Evolutionary conservation across 1,284 basidiomycete species (phyloP).

Genomic region (Porodaedalea pini): DNA sequence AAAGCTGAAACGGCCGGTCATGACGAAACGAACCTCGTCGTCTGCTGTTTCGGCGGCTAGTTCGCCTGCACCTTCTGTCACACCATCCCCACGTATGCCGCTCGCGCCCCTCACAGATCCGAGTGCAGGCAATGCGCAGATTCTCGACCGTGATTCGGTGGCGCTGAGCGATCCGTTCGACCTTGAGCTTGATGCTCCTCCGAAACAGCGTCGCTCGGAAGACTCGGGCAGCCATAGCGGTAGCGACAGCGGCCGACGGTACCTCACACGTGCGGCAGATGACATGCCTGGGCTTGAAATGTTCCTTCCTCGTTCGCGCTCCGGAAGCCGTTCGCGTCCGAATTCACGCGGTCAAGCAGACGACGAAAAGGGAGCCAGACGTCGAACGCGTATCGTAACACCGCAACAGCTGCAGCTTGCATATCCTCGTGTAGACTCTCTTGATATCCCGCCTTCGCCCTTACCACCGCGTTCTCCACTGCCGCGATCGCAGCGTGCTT

Average conservation of each 20-base stretch:
- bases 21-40: slow-evolving; percentile 56
- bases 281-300: slow-evolving; percentile 18
- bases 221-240: background rate
- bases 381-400: slow-evolving; percentile 5
- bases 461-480: slow-evolving; percentile 3
- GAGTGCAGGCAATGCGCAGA: background rate
- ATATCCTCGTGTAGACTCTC: slow-evolving; percentile 4
- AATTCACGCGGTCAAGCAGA: slow-evolving; percentile 3
- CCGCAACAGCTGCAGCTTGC: background rate
- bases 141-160: slow-evolving; percentile 5
- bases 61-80: slow-evolving; percentile 15
- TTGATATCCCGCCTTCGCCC: slow-evolving; percentile 12
- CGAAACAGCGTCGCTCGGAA: background rate
- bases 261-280: slow-evolving; percentile 6
- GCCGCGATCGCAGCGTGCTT: background rate
- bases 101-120: slow-evolving; percentile 1
- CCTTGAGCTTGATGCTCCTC: slow-evolving; percentile 14
- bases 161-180: slow-evolving; percentile 17
- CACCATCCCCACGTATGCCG: slow-evolving; percentile 14
- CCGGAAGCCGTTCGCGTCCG: slow-evolving; percentile 17
- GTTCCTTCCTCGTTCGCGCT: slow-evolving; percentile 14
- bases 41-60: slow-evolving; percentile 27
- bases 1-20: slow-evolving; percentile 77
- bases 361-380: slow-evolving; percentile 2
- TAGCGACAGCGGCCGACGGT: background rate